Conservation (phyloP, 164 flowering plant species). For the Stephania japonica region DNA sequence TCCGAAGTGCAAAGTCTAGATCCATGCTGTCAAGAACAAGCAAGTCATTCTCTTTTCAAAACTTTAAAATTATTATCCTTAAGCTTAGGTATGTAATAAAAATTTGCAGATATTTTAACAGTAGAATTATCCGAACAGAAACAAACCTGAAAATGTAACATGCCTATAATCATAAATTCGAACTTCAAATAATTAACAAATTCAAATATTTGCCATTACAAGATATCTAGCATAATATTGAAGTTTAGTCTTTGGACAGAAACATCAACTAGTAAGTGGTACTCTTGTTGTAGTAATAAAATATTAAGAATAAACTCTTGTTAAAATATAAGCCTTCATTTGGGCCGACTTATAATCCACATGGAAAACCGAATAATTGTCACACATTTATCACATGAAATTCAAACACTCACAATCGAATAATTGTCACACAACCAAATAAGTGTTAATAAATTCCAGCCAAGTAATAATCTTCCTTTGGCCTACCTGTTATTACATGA, state of each 20-base stretch:
- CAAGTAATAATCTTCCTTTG: neutral
- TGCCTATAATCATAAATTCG: neutral
- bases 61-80: neutral
- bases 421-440: too few relatives aligned
- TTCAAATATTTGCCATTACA: neutral
- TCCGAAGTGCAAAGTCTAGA: too few relatives aligned
- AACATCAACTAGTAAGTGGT: constrained; percentile 2
- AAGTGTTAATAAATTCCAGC: neutral
- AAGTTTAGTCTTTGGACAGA: constrained; percentile 1
- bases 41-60: neutral
- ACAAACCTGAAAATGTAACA: neutral
- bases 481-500: neutral
- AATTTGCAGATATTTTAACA: too few relatives aligned
- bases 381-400: constrained; percentile 5
- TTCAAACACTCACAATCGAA: too few relatives aligned
- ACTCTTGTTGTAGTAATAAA: neutral
- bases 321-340: neutral
- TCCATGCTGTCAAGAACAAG: neutral
- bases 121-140: neutral
- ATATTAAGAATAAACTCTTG: neutral
- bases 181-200: neutral
- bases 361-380: neutral
- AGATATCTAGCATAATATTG: constrained; percentile 3
- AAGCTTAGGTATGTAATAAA: too few relatives aligned
- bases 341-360: constrained; percentile 6